Conservation (phyloP, 345 rosid genomes). For the Aquilaria malaccensis region DNA sequence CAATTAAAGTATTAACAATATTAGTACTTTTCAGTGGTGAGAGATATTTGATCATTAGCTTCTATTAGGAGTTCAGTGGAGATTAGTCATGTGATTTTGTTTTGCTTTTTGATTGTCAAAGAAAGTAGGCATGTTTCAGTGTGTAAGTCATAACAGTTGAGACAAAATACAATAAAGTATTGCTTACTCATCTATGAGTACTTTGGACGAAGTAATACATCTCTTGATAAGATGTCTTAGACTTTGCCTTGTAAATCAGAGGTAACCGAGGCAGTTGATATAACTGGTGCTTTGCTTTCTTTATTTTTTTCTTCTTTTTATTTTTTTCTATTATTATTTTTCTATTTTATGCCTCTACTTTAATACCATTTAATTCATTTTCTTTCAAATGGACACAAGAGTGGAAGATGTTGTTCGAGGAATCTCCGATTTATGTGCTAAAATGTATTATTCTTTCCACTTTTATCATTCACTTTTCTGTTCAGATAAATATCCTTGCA, state of each 20-base stretch:
- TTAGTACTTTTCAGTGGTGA: too few relatives aligned
- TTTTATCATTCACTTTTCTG: conserved; percentile 6
- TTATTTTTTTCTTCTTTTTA: not conserved
- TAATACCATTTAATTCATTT: conserved; percentile 18
- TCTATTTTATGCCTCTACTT: not conserved
- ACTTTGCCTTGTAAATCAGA: not conserved
- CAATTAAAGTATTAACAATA: too few relatives aligned
- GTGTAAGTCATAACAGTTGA: too few relatives aligned
- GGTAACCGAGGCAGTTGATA: not conserved
- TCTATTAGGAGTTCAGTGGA: too few relatives aligned
- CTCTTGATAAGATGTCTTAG: not conserved
- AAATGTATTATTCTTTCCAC: conserved; percentile 34
- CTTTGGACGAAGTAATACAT: not conserved
- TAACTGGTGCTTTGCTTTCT: not conserved
- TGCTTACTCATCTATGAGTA: not conserved
- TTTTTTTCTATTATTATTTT: not conserved
- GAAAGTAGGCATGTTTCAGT: too few relatives aligned
- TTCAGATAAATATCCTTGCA: conserved; percentile 1
- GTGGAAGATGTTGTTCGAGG: conserved; percentile 30
- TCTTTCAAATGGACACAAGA: conserved; percentile 28
- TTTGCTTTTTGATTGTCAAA: too few relatives aligned
- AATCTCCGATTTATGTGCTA: conserved; percentile 22
- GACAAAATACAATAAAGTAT: not conserved
- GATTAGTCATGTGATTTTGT: too few relatives aligned
- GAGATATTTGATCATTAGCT: too few relatives aligned